These are phyloP conservation scores for Pyrrhoderma noxium DNA, from an alignment of 1,284 basidiomycete genomes.

Conservation along the genomic window DNA sequence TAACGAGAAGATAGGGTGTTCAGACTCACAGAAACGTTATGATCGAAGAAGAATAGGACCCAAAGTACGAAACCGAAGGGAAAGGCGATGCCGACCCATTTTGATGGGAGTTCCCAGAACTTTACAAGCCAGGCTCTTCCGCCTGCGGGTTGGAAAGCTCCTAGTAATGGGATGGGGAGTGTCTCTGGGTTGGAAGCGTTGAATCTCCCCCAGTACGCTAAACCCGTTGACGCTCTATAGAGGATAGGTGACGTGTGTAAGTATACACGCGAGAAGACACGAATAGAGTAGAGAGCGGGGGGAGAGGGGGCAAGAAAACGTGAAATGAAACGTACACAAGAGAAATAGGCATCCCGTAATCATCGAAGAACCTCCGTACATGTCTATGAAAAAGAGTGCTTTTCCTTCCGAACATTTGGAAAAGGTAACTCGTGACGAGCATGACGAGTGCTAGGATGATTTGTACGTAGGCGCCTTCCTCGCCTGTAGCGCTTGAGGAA, in stretches of 20 bases:
- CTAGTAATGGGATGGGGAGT: conserved; percentile 50
- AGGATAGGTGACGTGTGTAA: neutral
- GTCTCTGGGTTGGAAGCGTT: conserved; percentile 56
- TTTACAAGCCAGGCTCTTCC: conserved; percentile 79
- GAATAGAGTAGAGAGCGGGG: neutral
- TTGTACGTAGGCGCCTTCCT: conserved; percentile 57
- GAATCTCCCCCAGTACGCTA: conserved; percentile 84
- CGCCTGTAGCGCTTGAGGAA: conserved; percentile 20
- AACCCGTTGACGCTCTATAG: conserved; percentile 42
- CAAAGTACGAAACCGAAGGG: conserved; percentile 67
- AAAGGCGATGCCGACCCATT: conserved; percentile 83
- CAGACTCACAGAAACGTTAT: conserved; percentile 74
- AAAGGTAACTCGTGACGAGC: conserved; percentile 66
- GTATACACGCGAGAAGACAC: neutral
- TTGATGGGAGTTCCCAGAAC: conserved; percentile 87
- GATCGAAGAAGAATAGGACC: conserved; percentile 74
- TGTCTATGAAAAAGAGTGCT: conserved; percentile 66
- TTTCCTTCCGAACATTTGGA: conserved; percentile 53
- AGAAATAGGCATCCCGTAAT: conserved; percentile 87
- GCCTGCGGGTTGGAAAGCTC: conserved; percentile 68
- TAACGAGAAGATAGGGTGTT: too few species aligned
- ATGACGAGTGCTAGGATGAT: conserved; percentile 76
- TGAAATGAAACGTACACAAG: conserved; percentile 43
- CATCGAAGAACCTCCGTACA: conserved; percentile 68
- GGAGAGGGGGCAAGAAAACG: too few species aligned